Evolutionary conservation across 2,329 filamentous ascomycete genomes (phyloP).

Genomic region (Fusarium chlamydosporum): DNA sequence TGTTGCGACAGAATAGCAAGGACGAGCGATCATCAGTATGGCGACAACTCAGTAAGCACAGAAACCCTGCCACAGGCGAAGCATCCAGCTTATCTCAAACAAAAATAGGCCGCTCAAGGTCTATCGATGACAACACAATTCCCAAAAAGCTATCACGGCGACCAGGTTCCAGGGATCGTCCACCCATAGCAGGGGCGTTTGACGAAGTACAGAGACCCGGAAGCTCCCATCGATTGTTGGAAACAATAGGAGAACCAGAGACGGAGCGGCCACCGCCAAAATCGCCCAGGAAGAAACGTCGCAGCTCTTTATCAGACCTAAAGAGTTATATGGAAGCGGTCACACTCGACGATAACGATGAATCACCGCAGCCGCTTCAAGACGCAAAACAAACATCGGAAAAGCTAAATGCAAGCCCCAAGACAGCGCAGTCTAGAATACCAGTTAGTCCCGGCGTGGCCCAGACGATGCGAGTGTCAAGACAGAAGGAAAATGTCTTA

Average conservation of each 20-base stretch:
- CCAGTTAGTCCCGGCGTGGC: conserved; percentile 64
- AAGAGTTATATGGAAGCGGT: conserved; percentile 76
- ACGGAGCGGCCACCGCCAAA: conserved; percentile 59
- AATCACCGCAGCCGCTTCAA: conserved; percentile 64
- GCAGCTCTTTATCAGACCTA: conserved; percentile 92
- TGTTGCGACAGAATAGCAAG: conserved; percentile 85
- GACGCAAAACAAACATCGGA: conserved; percentile 68
- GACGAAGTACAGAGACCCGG: conserved; percentile 69
- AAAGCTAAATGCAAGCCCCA: conserved; percentile 67
- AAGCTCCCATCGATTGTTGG: conserved; percentile 70
- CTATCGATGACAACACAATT: conserved; percentile 77
- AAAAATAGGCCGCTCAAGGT: conserved; percentile 78
- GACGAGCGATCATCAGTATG: conserved; percentile 83
- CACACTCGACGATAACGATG: conserved; percentile 60
- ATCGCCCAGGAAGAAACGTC: conserved; percentile 79
- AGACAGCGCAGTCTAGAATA: conserved; percentile 64
- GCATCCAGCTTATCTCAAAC: conserved; percentile 75
- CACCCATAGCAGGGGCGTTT: conserved; percentile 73
- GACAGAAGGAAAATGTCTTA: conserved; percentile 62
- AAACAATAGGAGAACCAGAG: conserved; percentile 72
- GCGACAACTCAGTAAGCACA: conserved; percentile 89
- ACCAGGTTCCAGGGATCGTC: conserved; percentile 71
- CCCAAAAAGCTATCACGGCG: conserved; percentile 58
- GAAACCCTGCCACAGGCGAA: conserved; percentile 72
- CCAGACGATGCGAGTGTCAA: conserved; percentile 59